phyloP scores from a whole-genome alignment of 1,284 basidiomycete species.

The Rhizoctonia solani region DNA sequence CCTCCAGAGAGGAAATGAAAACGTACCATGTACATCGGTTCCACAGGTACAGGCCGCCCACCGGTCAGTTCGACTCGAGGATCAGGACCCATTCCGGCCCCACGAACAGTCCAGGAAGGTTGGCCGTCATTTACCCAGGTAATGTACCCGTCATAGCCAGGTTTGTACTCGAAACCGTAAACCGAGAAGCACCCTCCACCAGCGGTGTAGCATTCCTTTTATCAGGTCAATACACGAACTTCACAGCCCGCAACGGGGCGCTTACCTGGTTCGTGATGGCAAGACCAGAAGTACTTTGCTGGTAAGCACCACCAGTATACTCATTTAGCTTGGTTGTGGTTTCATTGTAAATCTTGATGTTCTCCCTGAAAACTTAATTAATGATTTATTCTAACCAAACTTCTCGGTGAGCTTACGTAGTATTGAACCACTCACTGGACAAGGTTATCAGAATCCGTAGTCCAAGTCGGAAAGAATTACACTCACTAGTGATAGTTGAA shows the following conservation, averaged over 20 bases:
- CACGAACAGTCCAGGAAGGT: constrained; percentile 75
- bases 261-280: constrained; percentile 49
- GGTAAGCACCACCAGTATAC: constrained; percentile 60
- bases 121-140: constrained; percentile 72
- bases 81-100: constrained; percentile 72
- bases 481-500: constrained; percentile 52
- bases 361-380: constrained; percentile 39
- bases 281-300: constrained; percentile 67
- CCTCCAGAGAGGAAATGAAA: constrained; percentile 42
- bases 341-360: constrained; percentile 53
- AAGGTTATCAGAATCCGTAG: constrained; percentile 45
- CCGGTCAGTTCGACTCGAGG: constrained; percentile 64
- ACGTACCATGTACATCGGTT: constrained; percentile 64
- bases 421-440: constrained; percentile 44
- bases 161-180: constrained; percentile 70
- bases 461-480: constrained; percentile 45
- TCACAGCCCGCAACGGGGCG: no score
- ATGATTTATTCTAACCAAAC: background rate
- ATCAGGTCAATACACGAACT: constrained; percentile 56
- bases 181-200: constrained; percentile 52
- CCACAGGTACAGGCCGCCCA: constrained; percentile 78
- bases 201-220: constrained; percentile 52
- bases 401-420: background rate
- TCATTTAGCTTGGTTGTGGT: constrained; percentile 53
- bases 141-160: constrained; percentile 68